These are phyloP conservation scores for Neurospora sp. DNA, from an alignment of 495 filamentous ascomycete genomes.

Conservation along the genomic window DNA sequence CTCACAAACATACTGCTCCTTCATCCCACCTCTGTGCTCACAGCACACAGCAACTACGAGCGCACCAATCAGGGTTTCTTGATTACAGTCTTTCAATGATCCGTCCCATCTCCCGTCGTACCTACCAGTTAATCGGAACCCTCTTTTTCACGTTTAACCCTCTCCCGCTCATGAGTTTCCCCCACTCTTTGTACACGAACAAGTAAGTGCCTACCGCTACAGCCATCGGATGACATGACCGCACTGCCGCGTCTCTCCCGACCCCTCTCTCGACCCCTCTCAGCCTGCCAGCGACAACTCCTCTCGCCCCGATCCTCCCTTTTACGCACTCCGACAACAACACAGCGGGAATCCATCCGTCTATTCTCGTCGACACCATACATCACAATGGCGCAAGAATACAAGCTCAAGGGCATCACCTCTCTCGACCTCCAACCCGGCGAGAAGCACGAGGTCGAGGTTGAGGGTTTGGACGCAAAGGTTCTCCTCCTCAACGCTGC, in stretches of 20 bases:
- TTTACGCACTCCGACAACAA: background rate
- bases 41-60: background rate
- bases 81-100: background rate
- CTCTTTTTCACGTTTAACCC: background rate
- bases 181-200: background rate
- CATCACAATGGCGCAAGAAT: constrained; percentile 52
- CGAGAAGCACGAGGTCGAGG: constrained; percentile 80
- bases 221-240: background rate
- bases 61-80: background rate
- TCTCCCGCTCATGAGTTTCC: background rate
- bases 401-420: constrained; percentile 72
- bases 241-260: background rate
- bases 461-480: constrained; percentile 83
- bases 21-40: background rate
- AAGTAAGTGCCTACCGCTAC: background rate
- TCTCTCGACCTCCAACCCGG: constrained; percentile 62
- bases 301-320: background rate
- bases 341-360: background rate
- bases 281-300: background rate
- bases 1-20: background rate
- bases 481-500: constrained; percentile 72
- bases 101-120: background rate
- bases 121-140: background rate
- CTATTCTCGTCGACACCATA: constrained; percentile 1
- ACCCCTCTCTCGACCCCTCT: background rate